These are phyloP conservation scores for Dactylellina sp. DNA, from an alignment of 2,329 filamentous ascomycete species.

Conservation along the genomic window DNA sequence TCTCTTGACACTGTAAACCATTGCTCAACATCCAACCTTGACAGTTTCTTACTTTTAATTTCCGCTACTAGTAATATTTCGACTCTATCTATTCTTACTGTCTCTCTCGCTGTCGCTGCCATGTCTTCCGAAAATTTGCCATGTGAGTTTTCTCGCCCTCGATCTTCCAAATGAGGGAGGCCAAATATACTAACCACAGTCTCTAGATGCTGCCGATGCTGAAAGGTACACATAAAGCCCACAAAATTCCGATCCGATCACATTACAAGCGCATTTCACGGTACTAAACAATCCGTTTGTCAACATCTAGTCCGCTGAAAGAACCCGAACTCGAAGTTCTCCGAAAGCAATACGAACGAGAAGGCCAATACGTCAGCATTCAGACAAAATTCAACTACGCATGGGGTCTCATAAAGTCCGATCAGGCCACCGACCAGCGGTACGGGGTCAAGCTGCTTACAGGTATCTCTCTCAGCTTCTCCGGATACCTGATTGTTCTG, in stretches of 20 bases:
- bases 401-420: slow-evolving; percentile 98
- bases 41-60: background rate
- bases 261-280: slow-evolving; percentile 33
- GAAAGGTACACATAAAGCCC: slow-evolving; percentile 75
- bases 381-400: slow-evolving; percentile 99
- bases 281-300: slow-evolving; percentile 44
- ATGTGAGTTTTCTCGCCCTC: slow-evolving; percentile 63
- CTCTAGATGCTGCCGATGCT: slow-evolving; percentile 91
- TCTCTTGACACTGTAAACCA: background rate
- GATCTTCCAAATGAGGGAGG: slow-evolving; percentile 19
- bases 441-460: slow-evolving; percentile 86
- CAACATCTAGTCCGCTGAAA: slow-evolving; percentile 78
- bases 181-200: slow-evolving; percentile 22
- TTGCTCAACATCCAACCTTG: slow-evolving; percentile 3
- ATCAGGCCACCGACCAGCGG: slow-evolving; percentile 85
- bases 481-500: background rate
- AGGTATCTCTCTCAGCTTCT: slow-evolving; percentile 34
- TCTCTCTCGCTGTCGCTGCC: background rate
- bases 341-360: slow-evolving; percentile 93
- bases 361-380: slow-evolving; percentile 94
- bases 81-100: background rate
- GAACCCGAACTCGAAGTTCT: slow-evolving; percentile 92
- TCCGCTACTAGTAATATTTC: background rate
- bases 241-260: background rate
- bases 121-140: slow-evolving; percentile 64